Base-by-base conservation (phyloP, 371 early-diverging fungal genomes). In the Mucor lusitanicus region DNA sequence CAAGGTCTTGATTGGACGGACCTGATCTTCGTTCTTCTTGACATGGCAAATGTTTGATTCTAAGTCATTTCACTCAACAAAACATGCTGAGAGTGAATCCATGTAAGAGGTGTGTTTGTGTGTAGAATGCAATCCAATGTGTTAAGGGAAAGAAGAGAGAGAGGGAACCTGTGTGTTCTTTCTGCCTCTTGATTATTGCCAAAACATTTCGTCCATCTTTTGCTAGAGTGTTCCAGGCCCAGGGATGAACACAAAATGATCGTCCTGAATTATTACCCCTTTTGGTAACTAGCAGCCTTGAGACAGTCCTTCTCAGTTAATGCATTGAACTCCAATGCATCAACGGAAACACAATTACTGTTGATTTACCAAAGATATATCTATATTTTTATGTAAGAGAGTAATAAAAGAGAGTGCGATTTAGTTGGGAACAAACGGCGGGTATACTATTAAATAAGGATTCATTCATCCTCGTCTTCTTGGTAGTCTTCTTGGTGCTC, bases 221-320 rank as follows among this genome's bases (percentile, higher is more conserved):
- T 50, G n/a, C n/a, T 25, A 8, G 0, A 53, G 53, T 53, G 53
- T 53, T 50, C 53, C 53, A 53, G 53, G 53, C 53, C 53, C 53
- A 53, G 12, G 53, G 27, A 53, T 53, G 15, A 27, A 4, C 27
- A 53, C 53, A 53, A 53, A n/a, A 53, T 27, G 53, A 53, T 53
- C 53, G 53, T 53, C 53, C 53, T 50, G 50, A 50, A 12, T 23
- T 50, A n/a, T n/a, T n/a, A n/a, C n/a, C n/a, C n/a, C n/a, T n/a
- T n/a, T n/a, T n/a, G n/a, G n/a, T n/a, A n/a, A n/a, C n/a, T n/a
- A n/a, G n/a, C n/a, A n/a, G n/a, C n/a, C n/a, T n/a, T n/a, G n/a
- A n/a, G n/a, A n/a, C n/a, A n/a, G n/a, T n/a, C n/a, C n/a, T n/a
- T n/a, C n/a, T n/a, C n/a, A n/a, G n/a, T n/a, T n/a, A n/a, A n/a